These are phyloP conservation scores for Moricandia moricandioides DNA, from an alignment of 345 rosid species.

Conservation along the genomic window DNA sequence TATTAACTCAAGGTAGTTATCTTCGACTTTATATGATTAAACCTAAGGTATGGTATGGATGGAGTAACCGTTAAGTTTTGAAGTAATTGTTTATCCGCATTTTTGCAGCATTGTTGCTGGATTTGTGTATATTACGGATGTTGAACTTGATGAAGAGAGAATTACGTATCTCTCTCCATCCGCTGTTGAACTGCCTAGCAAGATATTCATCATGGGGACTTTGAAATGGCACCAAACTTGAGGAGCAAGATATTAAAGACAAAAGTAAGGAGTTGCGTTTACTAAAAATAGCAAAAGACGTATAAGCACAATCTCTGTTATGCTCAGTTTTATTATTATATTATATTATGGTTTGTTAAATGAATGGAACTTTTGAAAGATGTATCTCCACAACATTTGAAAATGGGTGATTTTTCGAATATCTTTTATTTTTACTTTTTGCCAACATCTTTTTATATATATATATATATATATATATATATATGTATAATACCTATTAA, in stretches of 20 bases:
- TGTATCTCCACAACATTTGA: neutral
- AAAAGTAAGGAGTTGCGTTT: neutral
- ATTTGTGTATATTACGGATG: constrained; percentile 12
- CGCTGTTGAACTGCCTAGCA: constrained; percentile 2
- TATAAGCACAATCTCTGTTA: neutral
- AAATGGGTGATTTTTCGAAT: neutral
- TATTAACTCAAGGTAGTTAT: neutral
- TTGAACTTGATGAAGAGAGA: neutral
- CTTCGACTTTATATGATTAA: neutral
- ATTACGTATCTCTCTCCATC: constrained; percentile 29
- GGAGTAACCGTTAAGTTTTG: neutral
- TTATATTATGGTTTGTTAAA: neutral
- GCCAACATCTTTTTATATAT: neutral
- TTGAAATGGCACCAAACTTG: neutral
- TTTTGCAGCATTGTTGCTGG: constrained; percentile 32
- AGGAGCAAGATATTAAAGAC: neutral
- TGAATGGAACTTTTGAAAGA: neutral
- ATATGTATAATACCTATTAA: neutral
- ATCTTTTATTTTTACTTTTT: no score
- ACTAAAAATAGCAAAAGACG: no score
- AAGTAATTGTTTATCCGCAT: neutral
- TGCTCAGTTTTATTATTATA: neutral
- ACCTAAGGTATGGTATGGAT: neutral
- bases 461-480: no score
- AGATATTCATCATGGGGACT: constrained; percentile 14